Evolutionary conservation across 306 rosid species (phyloP).

Genomic region (Pyrus bretschneideri): DNA sequence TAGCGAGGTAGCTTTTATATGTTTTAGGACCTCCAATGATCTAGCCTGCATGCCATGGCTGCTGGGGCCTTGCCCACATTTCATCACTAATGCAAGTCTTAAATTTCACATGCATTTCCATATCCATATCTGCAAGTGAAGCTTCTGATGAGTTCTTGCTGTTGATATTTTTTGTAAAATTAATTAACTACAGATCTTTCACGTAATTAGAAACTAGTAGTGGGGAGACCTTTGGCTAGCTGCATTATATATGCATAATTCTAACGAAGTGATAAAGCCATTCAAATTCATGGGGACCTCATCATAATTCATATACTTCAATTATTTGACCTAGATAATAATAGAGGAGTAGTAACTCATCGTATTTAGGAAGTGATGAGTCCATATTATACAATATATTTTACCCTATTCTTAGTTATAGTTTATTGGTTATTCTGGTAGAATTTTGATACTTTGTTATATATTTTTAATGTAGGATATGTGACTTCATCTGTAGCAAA

Average conservation of each 20-base stretch:
- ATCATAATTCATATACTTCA: neutral
- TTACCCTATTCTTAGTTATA: no score
- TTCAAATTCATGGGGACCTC: neutral
- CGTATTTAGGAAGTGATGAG: no score
- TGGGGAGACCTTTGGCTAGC: neutral
- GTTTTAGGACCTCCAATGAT: neutral
- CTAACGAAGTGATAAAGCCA: neutral
- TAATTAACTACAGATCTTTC: neutral
- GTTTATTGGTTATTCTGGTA: no score
- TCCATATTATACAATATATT: no score
- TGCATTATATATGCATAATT: neutral
- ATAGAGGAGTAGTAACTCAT: neutral
- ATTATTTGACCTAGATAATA: neutral
- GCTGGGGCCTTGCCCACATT: neutral
- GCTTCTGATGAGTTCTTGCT: neutral
- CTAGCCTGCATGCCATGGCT: neutral
- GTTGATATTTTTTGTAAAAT: neutral
- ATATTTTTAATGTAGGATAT: no score
- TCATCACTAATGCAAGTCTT: neutral
- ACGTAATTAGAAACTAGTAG: neutral
- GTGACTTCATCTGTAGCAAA: no score
- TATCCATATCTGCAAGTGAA: neutral
- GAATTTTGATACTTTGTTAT: no score
- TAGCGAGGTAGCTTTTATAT: neutral
- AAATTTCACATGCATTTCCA: conserved; percentile 2